Evolutionary conservation across 2,329 filamentous ascomycete species (phyloP).

Genomic region (Hansfordia pulvinata): DNA sequence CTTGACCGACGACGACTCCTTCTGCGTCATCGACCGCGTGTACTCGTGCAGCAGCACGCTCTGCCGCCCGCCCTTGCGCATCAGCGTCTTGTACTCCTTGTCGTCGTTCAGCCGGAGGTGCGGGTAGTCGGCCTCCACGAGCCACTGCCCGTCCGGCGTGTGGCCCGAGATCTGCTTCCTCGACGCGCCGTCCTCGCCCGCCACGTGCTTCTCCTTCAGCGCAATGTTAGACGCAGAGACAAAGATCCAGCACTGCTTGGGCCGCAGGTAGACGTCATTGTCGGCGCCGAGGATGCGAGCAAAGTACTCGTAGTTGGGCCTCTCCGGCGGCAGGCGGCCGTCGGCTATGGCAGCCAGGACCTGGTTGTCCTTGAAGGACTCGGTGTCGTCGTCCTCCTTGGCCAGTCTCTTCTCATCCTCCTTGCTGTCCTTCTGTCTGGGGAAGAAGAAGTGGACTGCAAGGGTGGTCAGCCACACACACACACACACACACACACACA

Average conservation of each 20-base stretch:
- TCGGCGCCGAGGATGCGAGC: conserved; percentile 40
- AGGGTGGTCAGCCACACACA: conserved; percentile 5
- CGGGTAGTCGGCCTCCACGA: conserved; percentile 28
- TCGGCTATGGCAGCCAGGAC: conserved; percentile 49
- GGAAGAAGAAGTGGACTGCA: conserved; percentile 47
- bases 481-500: too few relatives aligned
- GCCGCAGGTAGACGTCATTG: conserved; percentile 36
- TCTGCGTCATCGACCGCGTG: conserved; percentile 37
- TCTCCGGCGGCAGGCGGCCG: conserved; percentile 40
- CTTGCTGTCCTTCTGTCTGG: conserved; percentile 34
- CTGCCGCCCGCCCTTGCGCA: conserved; percentile 30
- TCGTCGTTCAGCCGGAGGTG: conserved; percentile 41
- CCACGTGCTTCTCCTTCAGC: conserved; percentile 30
- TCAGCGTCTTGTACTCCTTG: conserved; percentile 32
- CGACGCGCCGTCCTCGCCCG: conserved; percentile 12
- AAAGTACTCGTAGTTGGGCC: conserved; percentile 50
- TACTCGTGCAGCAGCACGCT: conserved; percentile 44
- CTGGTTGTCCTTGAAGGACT: conserved; percentile 50
- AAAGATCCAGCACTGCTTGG: conserved; percentile 46
- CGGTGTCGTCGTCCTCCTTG: conserved; percentile 24
- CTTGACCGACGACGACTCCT: conserved; percentile 40
- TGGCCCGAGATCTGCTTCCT: conserved; percentile 13
- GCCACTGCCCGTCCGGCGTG: conserved; percentile 11
- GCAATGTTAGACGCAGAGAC: conserved; percentile 38
- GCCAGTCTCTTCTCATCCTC: conserved; percentile 28